These are phyloP conservation scores for Sphaerobolus stellatus DNA, from an alignment of 1,284 basidiomycete genomes.

Conservation along the genomic window DNA sequence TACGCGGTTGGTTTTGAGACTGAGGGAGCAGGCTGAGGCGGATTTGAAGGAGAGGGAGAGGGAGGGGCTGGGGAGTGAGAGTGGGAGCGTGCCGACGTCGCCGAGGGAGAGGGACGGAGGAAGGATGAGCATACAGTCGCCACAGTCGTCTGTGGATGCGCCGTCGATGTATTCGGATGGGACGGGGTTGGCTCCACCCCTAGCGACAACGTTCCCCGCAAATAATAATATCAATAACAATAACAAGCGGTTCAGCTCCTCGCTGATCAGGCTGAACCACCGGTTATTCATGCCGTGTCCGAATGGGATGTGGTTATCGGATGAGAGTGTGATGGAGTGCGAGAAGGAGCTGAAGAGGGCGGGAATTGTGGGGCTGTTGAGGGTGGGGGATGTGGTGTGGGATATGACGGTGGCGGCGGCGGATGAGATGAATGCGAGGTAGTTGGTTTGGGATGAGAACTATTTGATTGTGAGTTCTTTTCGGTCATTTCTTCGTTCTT, in stretches of 20 bases:
- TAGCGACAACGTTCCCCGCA: conserved; percentile 13
- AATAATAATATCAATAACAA: conserved; percentile 1
- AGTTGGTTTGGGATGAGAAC: conserved; percentile 78
- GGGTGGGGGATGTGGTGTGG: conserved; percentile 73
- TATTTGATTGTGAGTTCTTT: conserved; percentile 66
- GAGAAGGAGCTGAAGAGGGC: conserved; percentile 73
- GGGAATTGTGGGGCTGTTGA: conserved; percentile 55
- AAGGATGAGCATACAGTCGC: no score
- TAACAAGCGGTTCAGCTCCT: conserved; percentile 50
- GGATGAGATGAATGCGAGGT: conserved; percentile 76
- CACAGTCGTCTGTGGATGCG: no score
- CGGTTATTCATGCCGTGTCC: conserved; percentile 79
- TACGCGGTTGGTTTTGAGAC: conserved; percentile 68
- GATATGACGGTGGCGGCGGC: conserved; percentile 65
- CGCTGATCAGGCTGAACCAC: conserved; percentile 62
- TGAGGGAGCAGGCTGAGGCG: conserved; percentile 70
- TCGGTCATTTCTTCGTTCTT: not conserved
- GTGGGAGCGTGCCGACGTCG: no score
- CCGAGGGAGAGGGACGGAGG: no score
- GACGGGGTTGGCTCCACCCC: no score
- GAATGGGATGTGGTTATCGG: conserved; percentile 79
- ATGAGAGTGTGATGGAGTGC: conserved; percentile 72
- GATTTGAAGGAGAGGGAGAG: conserved; percentile 26
- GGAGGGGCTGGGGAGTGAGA: no score
- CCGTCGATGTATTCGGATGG: no score